These are phyloP conservation scores for Strobilomyces echinocephalus DNA, from an alignment of 768 basidiomycete species.

Conservation along the genomic window DNA sequence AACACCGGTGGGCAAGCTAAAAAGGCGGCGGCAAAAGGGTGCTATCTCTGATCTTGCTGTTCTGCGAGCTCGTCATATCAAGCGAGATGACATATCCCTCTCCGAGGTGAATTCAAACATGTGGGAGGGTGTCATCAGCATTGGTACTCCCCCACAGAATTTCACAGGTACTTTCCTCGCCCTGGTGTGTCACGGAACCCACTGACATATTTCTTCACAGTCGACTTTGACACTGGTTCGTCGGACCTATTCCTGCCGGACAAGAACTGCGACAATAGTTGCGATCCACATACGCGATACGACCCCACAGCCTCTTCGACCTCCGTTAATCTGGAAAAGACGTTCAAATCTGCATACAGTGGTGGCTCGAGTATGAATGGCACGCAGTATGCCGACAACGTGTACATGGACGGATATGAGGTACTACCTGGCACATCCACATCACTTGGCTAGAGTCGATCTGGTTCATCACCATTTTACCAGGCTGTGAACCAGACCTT, in stretches of 20 bases:
- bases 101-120: slow-evolving; percentile 35
- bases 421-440: slow-evolving; percentile 19
- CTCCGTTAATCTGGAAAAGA: slow-evolving; percentile 20
- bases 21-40: slow-evolving; percentile 8
- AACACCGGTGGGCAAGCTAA: background rate
- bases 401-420: slow-evolving; percentile 36
- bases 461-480: background rate
- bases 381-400: slow-evolving; percentile 39
- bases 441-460: slow-evolving; percentile 1
- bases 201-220: slow-evolving; percentile 18
- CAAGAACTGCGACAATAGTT: slow-evolving; percentile 25
- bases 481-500: slow-evolving; percentile 39
- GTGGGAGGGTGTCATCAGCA: slow-evolving; percentile 44
- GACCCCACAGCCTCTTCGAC: slow-evolving; percentile 29
- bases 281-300: slow-evolving; percentile 31
- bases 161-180: slow-evolving; percentile 35
- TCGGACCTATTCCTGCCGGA: slow-evolving; percentile 44
- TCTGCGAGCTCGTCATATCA: slow-evolving; percentile 9
- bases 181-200: background rate
- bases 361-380: slow-evolving; percentile 39
- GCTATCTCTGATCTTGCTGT: background rate
- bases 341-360: slow-evolving; percentile 34
- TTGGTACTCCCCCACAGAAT: slow-evolving; percentile 43
- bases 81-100: slow-evolving; percentile 32
- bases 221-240: slow-evolving; percentile 53